Evolutionary conservation across 129 eudicot species (phyloP).

Genomic region (Escallonia herrerae): DNA sequence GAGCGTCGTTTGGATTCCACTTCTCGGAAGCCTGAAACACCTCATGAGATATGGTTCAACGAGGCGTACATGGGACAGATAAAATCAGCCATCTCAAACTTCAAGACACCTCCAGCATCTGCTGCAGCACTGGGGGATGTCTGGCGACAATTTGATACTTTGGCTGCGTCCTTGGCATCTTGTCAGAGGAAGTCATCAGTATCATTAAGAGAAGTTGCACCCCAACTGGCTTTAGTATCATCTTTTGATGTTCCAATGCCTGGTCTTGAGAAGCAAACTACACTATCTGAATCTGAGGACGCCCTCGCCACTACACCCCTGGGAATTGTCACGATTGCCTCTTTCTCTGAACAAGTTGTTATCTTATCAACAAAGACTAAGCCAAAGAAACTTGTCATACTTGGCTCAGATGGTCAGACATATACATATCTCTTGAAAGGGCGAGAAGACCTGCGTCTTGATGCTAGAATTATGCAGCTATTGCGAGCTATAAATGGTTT

Average conservation of each 20-base stretch:
- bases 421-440: conserved; percentile 92
- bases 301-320: conserved; percentile 37
- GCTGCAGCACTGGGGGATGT: conserved; percentile 65
- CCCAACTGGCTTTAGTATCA: conserved; percentile 63
- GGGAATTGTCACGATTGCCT: conserved; percentile 84
- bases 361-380: conserved; percentile 92
- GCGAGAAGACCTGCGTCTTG: conserved; percentile 96
- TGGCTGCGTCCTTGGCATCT: conserved; percentile 82
- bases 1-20: conserved; percentile 96
- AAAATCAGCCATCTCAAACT: conserved; percentile 68
- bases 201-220: conserved; percentile 85
- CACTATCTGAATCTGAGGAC: conserved; percentile 47
- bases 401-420: conserved; percentile 86
- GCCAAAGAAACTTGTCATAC: conserved; percentile 80
- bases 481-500: conserved; percentile 84
- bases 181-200: conserved; percentile 82
- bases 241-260: conserved; percentile 99
- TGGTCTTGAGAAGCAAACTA: conserved; percentile 79
- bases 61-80: conserved; percentile 73
- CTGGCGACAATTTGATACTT: conserved; percentile 82
- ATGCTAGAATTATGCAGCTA: conserved; percentile 99
- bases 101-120: conserved; percentile 76
- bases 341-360: conserved; percentile 69
- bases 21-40: conserved; percentile 80
- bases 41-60: conserved; percentile 87